These are phyloP conservation scores for Erucastrum elatum DNA, from an alignment of 345 rosid species.

Conservation along the genomic window DNA sequence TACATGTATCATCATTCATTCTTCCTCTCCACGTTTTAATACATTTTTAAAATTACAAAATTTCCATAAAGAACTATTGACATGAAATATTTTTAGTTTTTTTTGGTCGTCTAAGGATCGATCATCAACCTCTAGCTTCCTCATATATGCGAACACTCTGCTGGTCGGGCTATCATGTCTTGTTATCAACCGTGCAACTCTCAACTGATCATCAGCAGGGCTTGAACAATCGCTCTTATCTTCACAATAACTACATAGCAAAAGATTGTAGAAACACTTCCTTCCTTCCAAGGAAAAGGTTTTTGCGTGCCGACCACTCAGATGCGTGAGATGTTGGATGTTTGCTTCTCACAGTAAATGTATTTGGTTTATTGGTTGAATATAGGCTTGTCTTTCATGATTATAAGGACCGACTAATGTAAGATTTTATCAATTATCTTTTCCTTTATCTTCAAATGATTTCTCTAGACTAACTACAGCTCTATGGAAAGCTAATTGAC, in stretches of 20 bases:
- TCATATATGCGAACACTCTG: background rate
- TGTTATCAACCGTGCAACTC: background rate
- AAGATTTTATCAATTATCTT: background rate
- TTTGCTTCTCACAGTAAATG: background rate
- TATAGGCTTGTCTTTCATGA: background rate
- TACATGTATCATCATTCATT: background rate
- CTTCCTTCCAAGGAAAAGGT: background rate
- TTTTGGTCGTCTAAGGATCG: background rate
- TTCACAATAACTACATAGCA: background rate
- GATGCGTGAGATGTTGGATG: background rate
- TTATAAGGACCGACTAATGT: slow-evolving; percentile 46
- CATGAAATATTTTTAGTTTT: background rate
- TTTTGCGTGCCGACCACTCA: background rate
- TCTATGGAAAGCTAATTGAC: background rate
- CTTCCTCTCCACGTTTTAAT: background rate
- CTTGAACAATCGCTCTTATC: background rate
- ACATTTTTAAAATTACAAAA: background rate
- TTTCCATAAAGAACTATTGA: background rate
- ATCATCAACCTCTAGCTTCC: background rate
- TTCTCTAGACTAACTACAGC: background rate
- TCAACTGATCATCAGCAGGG: background rate
- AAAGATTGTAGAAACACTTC: background rate
- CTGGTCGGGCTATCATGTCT: background rate
- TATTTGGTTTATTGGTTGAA: background rate
- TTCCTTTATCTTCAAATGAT: background rate